Evolutionary conservation across 1,139 yeast genomes (phyloP).

Genomic region (Kurtzmaniella quercitrusa): DNA sequence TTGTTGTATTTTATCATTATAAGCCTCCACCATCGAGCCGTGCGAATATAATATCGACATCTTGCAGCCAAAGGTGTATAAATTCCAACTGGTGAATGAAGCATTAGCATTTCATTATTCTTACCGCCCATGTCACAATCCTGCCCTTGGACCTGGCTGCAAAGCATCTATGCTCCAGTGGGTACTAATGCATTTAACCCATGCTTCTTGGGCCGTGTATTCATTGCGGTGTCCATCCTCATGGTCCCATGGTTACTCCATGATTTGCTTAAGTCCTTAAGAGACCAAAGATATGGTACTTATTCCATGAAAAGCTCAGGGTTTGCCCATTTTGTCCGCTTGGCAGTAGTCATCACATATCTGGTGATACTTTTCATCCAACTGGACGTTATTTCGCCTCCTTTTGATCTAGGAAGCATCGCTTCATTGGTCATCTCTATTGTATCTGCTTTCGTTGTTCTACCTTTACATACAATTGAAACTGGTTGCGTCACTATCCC

Average conservation of each 20-base stretch:
- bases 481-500: constrained; percentile 28
- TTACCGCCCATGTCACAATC: not conserved
- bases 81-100: too few relatives aligned
- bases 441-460: constrained; percentile 16
- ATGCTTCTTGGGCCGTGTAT: constrained; percentile 34
- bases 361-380: constrained; percentile 14
- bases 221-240: not conserved
- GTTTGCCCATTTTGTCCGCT: constrained; percentile 24
- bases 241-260: constrained; percentile 20
- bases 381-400: constrained; percentile 13
- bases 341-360: constrained; percentile 24
- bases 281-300: constrained; percentile 15
- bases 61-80: not conserved
- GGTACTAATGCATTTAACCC: constrained; percentile 53
- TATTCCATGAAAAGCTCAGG: constrained; percentile 27
- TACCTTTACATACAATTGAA: constrained; percentile 43
- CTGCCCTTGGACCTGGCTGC: constrained; percentile 6
- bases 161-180: constrained; percentile 14
- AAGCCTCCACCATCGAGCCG: not conserved
- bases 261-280: constrained; percentile 18
- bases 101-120: not conserved
- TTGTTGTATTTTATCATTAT: too few relatives aligned
- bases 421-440: constrained; percentile 17
- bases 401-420: constrained; percentile 18
- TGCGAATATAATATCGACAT: not conserved